Evolutionary conservation across 352 stramenopile genomes (phyloP), one percentile per base, ranked within the genome.

Genomic region (Globisporangium yorkense): DNA sequence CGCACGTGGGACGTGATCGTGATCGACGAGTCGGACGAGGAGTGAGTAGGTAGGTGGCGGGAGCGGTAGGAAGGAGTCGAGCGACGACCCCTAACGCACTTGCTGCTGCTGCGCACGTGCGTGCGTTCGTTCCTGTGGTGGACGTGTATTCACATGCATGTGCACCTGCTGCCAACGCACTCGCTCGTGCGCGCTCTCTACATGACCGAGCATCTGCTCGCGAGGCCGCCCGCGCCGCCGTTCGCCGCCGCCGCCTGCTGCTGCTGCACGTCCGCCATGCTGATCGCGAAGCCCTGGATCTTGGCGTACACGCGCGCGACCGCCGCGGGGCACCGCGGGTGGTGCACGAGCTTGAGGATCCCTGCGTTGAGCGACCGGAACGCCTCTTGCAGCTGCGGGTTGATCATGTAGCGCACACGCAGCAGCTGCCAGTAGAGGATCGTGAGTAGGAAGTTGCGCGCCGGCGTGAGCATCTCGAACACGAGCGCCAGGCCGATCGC

Each of bases 391-490:
- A 96, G 69, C 64, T 88, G 78, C 52, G 83, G 82, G 45, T 83
- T 93, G 68, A 94, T 89, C 87, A 96, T 96, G 75, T 96, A 96
- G 62, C 87, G 85, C 68, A 96, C 83, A 53, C 87, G 87, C 54
- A 96, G 68, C 57, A 94, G 74, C 71, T 96, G 87, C 87, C 87
- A 96, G 77, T 92, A 95, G 58, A 94, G 70, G 63, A 96, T 71
- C 20, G 88, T 72, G 50, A 94, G 71, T 67, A 96, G 54, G 43
- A 96, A 89, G 72, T 94, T 96, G 61, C 87, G 80, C 40, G 80
- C 73, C 2, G 87, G 86, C 55, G 79, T 84, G 58, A 96, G 71
- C 68, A 95, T 63, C 70, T 96, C 82, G n/a, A 96, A 20, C 35
- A 94, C 57, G 33, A 96, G 65, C 39, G 77, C 71, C 7, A 96